Conservation (phyloP, 2,329 filamentous ascomycete species). For the Emergomyces africanus region DNA sequence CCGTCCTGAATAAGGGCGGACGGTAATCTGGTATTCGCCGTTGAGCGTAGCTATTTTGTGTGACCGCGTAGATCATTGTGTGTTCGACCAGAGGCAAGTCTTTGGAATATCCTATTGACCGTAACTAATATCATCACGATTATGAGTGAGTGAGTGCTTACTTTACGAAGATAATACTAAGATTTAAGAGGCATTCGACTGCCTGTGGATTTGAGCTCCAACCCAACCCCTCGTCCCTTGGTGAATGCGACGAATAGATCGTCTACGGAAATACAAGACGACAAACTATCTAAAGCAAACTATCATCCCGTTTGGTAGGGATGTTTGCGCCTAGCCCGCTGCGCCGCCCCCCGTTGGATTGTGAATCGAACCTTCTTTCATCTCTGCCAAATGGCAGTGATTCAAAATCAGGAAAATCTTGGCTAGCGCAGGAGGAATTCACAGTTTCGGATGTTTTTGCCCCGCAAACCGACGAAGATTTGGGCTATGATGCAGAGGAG, state of each 20-base stretch:
- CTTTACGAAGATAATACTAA: background rate
- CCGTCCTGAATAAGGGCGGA: constrained; percentile 41
- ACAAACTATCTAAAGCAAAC: background rate
- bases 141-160: background rate
- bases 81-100: background rate
- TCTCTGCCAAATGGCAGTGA: background rate
- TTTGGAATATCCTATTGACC: background rate
- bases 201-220: background rate
- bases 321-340: constrained; percentile 5
- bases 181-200: background rate
- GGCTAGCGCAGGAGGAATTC: constrained; percentile 11
- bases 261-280: background rate
- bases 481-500: background rate
- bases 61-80: constrained; percentile 3
- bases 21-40: constrained; percentile 28
- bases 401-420: constrained; percentile 3
- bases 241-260: background rate
- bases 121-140: background rate
- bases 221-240: background rate
- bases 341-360: constrained; percentile 1
- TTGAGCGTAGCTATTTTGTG: constrained; percentile 2
- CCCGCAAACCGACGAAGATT: constrained; percentile 8
- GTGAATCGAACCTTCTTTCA: constrained; percentile 5
- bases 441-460: constrained; percentile 12
- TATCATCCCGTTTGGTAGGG: background rate